Conservation (phyloP, 306 rosid genomes). For the Prunus dulcis region DNA sequence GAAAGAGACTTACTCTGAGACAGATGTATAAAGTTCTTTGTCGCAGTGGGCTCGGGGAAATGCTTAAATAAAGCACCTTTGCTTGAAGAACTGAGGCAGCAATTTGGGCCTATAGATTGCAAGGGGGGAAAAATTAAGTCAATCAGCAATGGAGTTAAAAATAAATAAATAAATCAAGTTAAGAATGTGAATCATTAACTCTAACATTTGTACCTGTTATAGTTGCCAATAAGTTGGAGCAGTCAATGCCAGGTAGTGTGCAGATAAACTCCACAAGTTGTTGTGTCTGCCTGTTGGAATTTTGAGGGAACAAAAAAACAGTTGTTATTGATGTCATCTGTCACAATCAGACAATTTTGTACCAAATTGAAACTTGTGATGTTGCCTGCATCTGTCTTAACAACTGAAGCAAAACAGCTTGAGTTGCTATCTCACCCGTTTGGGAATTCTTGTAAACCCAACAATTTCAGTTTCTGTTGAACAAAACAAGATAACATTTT, state of each 20-base stretch:
- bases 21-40: slow-evolving; percentile 68
- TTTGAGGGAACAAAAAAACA: not conserved
- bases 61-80: slow-evolving; percentile 40
- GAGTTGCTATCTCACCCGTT: slow-evolving; percentile 38
- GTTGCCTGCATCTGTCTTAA: not conserved
- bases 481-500: not conserved
- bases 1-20: slow-evolving; percentile 60
- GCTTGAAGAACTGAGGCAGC: slow-evolving; percentile 52
- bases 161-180: not conserved
- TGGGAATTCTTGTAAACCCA: slow-evolving; percentile 47
- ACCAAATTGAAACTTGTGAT: not conserved
- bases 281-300: not conserved
- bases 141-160: not conserved
- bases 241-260: not conserved
- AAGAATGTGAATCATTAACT: not conserved
- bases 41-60: slow-evolving; percentile 67
- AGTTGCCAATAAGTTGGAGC: not conserved
- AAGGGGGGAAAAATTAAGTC: not conserved
- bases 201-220: not conserved
- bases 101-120: slow-evolving; percentile 29
- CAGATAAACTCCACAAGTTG: not conserved
- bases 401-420: not conserved
- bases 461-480: slow-evolving; percentile 39
- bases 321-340: not conserved
- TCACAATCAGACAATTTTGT: not conserved